These are phyloP conservation scores for Ascochyta viciae-villosae DNA, from an alignment of 2,329 filamentous ascomycete genomes.

Conservation along the genomic window DNA sequence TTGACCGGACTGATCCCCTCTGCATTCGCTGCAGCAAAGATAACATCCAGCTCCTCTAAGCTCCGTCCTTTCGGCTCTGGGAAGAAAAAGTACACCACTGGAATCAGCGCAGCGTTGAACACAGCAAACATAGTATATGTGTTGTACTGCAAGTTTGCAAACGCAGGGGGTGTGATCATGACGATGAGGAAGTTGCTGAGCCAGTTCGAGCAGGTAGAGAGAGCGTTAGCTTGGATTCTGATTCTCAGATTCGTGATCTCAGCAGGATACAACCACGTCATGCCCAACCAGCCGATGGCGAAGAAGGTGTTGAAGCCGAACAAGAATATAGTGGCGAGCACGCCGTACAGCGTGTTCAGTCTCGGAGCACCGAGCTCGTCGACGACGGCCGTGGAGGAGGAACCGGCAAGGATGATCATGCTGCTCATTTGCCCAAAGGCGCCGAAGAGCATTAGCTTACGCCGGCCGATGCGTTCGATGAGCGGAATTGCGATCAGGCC, in stretches of 20 bases:
- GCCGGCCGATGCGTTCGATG: constrained; percentile 48
- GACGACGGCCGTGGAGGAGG: constrained; percentile 33
- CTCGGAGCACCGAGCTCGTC: constrained; percentile 25
- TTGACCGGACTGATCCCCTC: constrained; percentile 58
- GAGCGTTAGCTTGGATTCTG: constrained; percentile 83
- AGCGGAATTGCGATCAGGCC: constrained; percentile 50
- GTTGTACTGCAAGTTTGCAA: constrained; percentile 61
- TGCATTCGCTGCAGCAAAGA: constrained; percentile 63
- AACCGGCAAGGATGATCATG: constrained; percentile 44
- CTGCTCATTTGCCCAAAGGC: constrained; percentile 42
- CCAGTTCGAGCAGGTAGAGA: constrained; percentile 75
- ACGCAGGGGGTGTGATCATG: constrained; percentile 69
- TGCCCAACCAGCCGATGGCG: constrained; percentile 78
- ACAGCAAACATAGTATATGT: constrained; percentile 65
- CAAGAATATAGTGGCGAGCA: constrained; percentile 74
- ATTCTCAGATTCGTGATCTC: constrained; percentile 90
- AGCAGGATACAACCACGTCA: constrained; percentile 68
- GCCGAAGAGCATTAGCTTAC: constrained; percentile 48
- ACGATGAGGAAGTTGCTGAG: constrained; percentile 66
- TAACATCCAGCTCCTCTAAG: constrained; percentile 59
- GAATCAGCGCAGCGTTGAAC: constrained; percentile 64
- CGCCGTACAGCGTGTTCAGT: neutral
- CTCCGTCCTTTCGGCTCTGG: constrained; percentile 63
- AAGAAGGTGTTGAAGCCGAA: constrained; percentile 94
- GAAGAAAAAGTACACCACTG: constrained; percentile 66